A percentile compares a stretch with the other conserved stretches of the same genome.
These are phyloP conservation scores for Neospermospora avenae DNA, from an alignment of 2,329 filamentous ascomycete species.

Conservation along the genomic window DNA sequence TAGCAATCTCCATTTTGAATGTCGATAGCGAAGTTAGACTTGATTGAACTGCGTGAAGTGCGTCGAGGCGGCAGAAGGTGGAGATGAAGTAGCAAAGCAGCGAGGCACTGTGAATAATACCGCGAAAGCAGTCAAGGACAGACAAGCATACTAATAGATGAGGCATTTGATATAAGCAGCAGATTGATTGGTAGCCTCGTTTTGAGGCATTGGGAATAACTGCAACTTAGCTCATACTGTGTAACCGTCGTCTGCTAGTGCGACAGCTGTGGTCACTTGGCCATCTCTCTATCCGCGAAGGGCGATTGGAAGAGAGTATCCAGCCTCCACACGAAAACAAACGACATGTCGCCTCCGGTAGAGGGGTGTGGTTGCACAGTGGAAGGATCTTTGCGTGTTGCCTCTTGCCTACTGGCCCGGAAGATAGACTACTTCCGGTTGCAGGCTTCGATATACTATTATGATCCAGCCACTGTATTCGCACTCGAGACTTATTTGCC, in stretches of 20 bases:
- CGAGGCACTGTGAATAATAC: slow-evolving; percentile 5
- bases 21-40: not conserved
- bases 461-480: not conserved
- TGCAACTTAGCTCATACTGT: slow-evolving; percentile 4
- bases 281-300: not conserved
- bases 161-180: not conserved
- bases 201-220: slow-evolving; percentile 9
- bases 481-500: slow-evolving; percentile 2
- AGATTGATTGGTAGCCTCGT: slow-evolving; percentile 13
- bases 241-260: too few relatives aligned
- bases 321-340: not conserved
- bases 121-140: slow-evolving; percentile 9
- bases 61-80: slow-evolving; percentile 1
- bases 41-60: not conserved
- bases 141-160: slow-evolving; percentile 4
- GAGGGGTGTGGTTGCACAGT: not conserved
- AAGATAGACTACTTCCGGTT: not conserved
- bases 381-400: not conserved
- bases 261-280: too few relatives aligned
- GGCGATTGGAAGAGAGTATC: not conserved
- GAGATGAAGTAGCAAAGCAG: slow-evolving; percentile 6
- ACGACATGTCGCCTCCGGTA: not conserved
- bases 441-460: not conserved
- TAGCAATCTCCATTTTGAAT: too few relatives aligned
- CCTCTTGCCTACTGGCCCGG: not conserved